phyloP scores from a whole-genome alignment of 225 moss, liverwort and hornwort species.

The Bryum argenteum region DNA sequence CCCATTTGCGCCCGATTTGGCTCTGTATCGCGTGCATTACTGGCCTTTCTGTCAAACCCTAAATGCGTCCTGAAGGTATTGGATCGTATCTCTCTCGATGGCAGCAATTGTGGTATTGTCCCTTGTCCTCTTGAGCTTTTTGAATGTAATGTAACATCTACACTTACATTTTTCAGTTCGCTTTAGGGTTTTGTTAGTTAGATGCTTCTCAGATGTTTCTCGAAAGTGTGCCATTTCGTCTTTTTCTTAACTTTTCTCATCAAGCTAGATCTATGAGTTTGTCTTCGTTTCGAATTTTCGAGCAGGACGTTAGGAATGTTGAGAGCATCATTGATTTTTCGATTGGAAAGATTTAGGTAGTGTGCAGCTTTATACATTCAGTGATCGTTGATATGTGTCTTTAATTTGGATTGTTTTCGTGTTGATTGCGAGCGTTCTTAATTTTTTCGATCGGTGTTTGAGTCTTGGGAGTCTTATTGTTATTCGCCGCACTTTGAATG shows the following conservation, averaged over 20 bases:
- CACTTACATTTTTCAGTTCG: neutral
- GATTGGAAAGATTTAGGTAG: neutral
- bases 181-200: conserved; percentile 21
- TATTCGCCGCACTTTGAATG: conserved; percentile 14
- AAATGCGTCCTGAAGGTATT: conserved; percentile 40
- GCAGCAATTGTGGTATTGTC: neutral
- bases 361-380: too few relatives aligned
- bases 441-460: neutral
- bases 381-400: too few relatives aligned
- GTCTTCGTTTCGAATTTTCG: neutral
- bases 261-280: conserved; percentile 14
- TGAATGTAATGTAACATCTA: neutral
- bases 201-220: neutral
- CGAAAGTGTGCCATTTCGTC: conserved; percentile 12
- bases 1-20: conserved; percentile 26
- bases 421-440: neutral
- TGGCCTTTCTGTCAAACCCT: conserved; percentile 43
- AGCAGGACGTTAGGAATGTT: too few relatives aligned
- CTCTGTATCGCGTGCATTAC: conserved; percentile 5
- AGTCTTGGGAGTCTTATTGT: conserved; percentile 4
- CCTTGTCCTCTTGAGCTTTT: neutral
- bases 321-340: neutral
- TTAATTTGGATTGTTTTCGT: neutral
- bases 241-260: neutral
- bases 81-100: conserved; percentile 22